Evolutionary conservation across 352 stramenopile species (phyloP), one percentile per base, ranked within the genome.

Genomic region (Elongisporangium undulatum): DNA sequence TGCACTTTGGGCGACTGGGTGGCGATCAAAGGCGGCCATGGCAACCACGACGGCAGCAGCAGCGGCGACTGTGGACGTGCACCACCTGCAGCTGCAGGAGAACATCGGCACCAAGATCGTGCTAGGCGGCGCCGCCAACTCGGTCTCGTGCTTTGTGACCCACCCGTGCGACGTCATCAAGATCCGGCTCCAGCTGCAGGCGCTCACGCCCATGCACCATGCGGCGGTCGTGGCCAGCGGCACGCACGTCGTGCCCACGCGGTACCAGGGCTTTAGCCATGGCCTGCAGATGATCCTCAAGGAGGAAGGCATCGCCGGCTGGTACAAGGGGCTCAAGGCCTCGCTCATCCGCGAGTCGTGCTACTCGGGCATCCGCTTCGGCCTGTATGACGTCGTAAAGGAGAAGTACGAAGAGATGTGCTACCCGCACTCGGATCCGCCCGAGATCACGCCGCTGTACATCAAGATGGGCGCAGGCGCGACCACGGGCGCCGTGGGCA

Each of bases 311-410:
- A 60, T 81, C 24, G 53, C 58, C 23, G 82, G 80, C 8, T 68
- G 86, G 24, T 72, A 71, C 55, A 85, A 87, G 53, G 85, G 85
- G 22, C 70, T 85, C 54, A 67, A 80, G 54, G 79, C 85, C 34
- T 86, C 82, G 29, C 59, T 91, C 23, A 61, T 87, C 15, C 72
- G 85, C 38, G 82, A 92, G 52, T 82, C 75, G n/a, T 79, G 79
- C 41, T 95, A 95, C 73, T 87, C 77, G 51, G 82, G 75, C 48
- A 72, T 95, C 53, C 78, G 85, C 61, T 89, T 95, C 55, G 85
- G 85, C 4, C 65, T 90, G 24, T 95, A 93, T 62, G 83, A 92
- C 55, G 66, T 82, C 22, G 69, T 90, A 51, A 95, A 95, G 67
- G 74, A 87, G 50, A 69, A 81, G 39, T 80, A 90, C 54, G 82